These are phyloP conservation scores for Dactylellina sp. DNA, from an alignment of 2,329 filamentous ascomycete species.

Conservation along the genomic window DNA sequence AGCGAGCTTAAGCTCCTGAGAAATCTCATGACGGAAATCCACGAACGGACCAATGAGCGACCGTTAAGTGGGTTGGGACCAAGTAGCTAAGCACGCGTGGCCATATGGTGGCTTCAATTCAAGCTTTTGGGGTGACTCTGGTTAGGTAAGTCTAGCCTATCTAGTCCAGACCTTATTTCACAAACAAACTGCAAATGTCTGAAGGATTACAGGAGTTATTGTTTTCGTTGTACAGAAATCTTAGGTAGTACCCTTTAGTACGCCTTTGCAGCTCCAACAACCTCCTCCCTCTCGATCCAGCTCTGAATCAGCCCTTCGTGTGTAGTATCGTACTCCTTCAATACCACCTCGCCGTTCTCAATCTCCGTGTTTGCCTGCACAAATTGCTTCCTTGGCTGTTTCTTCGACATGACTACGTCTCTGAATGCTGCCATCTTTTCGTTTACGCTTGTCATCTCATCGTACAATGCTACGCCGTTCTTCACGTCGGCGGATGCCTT, in stretches of 20 bases:
- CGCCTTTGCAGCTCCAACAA: constrained; percentile 16
- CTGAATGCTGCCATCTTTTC: constrained; percentile 69
- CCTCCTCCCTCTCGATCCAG: constrained; percentile 64
- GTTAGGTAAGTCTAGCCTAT: neutral
- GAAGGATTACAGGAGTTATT: too few relatives aligned
- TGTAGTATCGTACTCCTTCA: constrained; percentile 72
- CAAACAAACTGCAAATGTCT: too few relatives aligned
- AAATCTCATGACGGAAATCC: too few relatives aligned
- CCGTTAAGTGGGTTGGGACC: neutral
- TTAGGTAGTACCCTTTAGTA: too few relatives aligned
- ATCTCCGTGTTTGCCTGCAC: constrained; percentile 73
- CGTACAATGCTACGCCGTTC: constrained; percentile 70
- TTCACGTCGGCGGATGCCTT: constrained; percentile 72
- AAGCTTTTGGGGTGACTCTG: neutral
- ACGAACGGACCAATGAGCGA: neutral
- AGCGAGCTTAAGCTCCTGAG: too few relatives aligned
- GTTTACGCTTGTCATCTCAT: constrained; percentile 70
- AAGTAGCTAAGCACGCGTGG: neutral
- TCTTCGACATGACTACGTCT: constrained; percentile 70
- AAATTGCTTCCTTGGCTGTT: constrained; percentile 72
- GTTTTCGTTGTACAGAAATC: too few relatives aligned
- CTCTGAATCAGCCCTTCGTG: constrained; percentile 69
- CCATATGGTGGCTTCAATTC: neutral
- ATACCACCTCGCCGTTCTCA: constrained; percentile 63
- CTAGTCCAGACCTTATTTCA: too few relatives aligned